A percentile compares a stretch with the other conserved stretches of the same genome.
phyloP scores from a whole-genome alignment of 306 rosid genomes.

The Malus asiatica region DNA sequence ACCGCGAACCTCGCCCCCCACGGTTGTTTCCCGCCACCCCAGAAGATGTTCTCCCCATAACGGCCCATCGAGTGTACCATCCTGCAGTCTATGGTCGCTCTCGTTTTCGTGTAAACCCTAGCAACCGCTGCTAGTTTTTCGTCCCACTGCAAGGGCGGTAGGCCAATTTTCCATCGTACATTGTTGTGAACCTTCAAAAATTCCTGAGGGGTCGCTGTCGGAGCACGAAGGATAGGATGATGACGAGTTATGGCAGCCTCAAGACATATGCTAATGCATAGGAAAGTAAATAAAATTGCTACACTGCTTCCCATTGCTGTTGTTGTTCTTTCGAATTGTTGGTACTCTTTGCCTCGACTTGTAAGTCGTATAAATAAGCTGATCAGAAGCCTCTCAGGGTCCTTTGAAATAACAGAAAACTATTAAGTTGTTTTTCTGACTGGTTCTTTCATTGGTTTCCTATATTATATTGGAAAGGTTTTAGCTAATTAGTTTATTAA shows the following conservation, averaged over 20 bases:
- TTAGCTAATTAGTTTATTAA: neutral
- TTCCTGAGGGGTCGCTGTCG: neutral
- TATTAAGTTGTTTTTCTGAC: neutral
- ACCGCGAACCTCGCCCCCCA: neutral
- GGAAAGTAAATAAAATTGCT: neutral
- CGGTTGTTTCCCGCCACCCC: neutral
- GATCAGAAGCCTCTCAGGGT: neutral
- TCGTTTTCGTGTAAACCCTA: neutral
- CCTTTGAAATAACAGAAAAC: neutral
- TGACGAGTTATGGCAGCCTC: neutral
- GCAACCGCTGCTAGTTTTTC: neutral
- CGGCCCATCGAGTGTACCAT: neutral
- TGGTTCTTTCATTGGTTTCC: too few relatives aligned
- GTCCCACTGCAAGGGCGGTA: neutral
- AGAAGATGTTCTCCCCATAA: constrained; percentile 3
- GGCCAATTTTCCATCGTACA: neutral
- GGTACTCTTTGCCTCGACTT: neutral
- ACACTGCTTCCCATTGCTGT: neutral
- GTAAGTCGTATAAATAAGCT: neutral
- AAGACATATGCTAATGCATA: neutral
- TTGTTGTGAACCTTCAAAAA: constrained; percentile 1
- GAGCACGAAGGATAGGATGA: too few relatives aligned
- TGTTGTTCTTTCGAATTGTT: neutral
- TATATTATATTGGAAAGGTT: neutral
- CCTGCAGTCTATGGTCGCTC: neutral